phyloP scores from a whole-genome alignment of 106 monocot genomes.

The Agapanthus africanus region DNA sequence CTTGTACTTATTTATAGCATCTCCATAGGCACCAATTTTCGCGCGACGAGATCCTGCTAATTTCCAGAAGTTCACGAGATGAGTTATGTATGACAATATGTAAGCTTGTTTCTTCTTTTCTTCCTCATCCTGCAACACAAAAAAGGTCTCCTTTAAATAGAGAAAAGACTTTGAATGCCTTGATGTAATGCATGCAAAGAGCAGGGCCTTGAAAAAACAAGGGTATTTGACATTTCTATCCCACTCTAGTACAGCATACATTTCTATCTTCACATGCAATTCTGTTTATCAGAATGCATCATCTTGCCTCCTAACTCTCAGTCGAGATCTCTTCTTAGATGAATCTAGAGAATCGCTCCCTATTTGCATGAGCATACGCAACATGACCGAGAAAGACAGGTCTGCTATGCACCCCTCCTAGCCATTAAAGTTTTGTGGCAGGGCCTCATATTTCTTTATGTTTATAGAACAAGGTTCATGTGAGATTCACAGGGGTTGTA shows the following conservation, averaged over 20 bases:
- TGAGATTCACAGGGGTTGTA: not conserved
- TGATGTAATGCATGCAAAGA: not conserved
- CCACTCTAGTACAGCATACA: no score
- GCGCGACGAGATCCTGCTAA: constrained; percentile 6
- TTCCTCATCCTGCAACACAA: constrained; percentile 37
- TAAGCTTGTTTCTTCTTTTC: constrained; percentile 40
- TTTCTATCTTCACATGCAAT: no score
- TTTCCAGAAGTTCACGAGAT: constrained; percentile 53
- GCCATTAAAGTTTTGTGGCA: not conserved
- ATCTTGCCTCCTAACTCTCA: not conserved
- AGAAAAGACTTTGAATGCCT: not conserved
- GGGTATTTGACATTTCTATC: no score
- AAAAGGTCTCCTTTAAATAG: no score
- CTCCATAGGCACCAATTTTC: not conserved
- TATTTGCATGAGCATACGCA: not conserved
- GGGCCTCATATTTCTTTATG: not conserved
- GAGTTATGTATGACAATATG: constrained; percentile 76
- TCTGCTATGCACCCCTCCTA: not conserved
- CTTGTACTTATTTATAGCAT: constrained; percentile 11
- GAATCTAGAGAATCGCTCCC: not conserved
- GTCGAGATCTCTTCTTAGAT: not conserved
- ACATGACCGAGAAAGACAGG: not conserved
- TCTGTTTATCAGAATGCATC: not conserved
- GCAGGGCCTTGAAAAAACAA: no score
- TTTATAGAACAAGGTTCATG: not conserved